Evolutionary conservation across 495 filamentous ascomycete genomes (phyloP).

Genomic region (Talaromyces thailandensis): DNA sequence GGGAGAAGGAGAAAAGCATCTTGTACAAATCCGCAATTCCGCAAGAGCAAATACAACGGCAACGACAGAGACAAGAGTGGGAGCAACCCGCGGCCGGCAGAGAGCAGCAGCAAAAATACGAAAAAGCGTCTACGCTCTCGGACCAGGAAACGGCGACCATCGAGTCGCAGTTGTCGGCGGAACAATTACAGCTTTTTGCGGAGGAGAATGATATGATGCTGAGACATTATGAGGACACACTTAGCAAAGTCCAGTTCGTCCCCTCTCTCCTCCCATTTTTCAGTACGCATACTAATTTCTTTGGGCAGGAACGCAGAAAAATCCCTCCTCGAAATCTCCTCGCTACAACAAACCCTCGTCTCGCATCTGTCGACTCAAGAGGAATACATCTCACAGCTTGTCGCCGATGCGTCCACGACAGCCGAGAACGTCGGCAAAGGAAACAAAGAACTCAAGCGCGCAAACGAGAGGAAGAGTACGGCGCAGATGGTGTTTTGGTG

Average conservation of each 20-base stretch:
- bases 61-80: slow-evolving; percentile 3
- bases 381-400: slow-evolving; percentile 77
- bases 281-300: neutral
- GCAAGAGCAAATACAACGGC: neutral
- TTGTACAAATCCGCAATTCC: slow-evolving; percentile 48
- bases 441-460: slow-evolving; percentile 85
- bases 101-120: slow-evolving; percentile 12
- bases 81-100: slow-evolving; percentile 9
- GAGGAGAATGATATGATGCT: slow-evolving; percentile 90
- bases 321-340: slow-evolving; percentile 85
- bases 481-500: slow-evolving; percentile 86
- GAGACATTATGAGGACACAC: slow-evolving; percentile 79
- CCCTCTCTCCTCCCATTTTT: neutral
- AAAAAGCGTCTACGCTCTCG: slow-evolving; percentile 17
- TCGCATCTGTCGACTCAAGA: slow-evolving; percentile 76
- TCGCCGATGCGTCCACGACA: slow-evolving; percentile 73
- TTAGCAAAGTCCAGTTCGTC: slow-evolving; percentile 85
- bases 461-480: slow-evolving; percentile 68
- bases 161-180: slow-evolving; percentile 58
- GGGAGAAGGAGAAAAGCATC: slow-evolving; percentile 83
- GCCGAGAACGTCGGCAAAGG: slow-evolving; percentile 79
- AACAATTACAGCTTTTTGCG: slow-evolving; percentile 88
- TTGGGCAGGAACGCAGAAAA: slow-evolving; percentile 69
- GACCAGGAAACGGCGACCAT: slow-evolving; percentile 40
- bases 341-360: slow-evolving; percentile 81